Evolutionary conservation across 495 filamentous ascomycete species (phyloP).

Genomic region (Haplographium delicatum): DNA sequence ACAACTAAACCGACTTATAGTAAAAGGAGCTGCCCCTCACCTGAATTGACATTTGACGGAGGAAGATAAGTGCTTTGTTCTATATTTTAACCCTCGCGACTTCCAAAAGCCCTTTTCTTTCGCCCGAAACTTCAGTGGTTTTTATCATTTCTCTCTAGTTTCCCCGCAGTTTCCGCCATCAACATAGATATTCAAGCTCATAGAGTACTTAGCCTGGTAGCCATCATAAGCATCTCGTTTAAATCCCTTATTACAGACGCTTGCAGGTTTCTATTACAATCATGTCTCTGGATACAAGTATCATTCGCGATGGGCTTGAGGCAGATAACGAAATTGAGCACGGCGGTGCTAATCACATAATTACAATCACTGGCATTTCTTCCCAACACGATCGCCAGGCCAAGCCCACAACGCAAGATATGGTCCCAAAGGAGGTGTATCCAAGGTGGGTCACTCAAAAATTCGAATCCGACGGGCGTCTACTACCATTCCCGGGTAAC

Average conservation of each 20-base stretch:
- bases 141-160: neutral
- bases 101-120: neutral
- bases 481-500: conserved; percentile 4
- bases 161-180: neutral
- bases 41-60: no score
- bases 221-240: conserved; percentile 1
- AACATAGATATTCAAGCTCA: neutral
- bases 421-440: neutral
- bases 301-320: neutral
- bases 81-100: neutral
- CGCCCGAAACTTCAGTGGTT: neutral
- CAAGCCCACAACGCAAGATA: neutral
- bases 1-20: no score
- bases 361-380: neutral
- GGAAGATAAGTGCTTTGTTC: neutral
- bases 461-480: conserved; percentile 1
- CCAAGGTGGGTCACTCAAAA: conserved; percentile 4
- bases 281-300: neutral
- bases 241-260: neutral
- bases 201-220: neutral
- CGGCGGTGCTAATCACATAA: neutral
- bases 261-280: conserved; percentile 1
- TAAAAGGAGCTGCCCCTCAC: no score
- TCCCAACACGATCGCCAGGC: conserved; percentile 3
- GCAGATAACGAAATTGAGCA: neutral